These are phyloP conservation scores for Mycosphaerella sp. DNA, from an alignment of 2,329 filamentous ascomycete species.

Conservation along the genomic window DNA sequence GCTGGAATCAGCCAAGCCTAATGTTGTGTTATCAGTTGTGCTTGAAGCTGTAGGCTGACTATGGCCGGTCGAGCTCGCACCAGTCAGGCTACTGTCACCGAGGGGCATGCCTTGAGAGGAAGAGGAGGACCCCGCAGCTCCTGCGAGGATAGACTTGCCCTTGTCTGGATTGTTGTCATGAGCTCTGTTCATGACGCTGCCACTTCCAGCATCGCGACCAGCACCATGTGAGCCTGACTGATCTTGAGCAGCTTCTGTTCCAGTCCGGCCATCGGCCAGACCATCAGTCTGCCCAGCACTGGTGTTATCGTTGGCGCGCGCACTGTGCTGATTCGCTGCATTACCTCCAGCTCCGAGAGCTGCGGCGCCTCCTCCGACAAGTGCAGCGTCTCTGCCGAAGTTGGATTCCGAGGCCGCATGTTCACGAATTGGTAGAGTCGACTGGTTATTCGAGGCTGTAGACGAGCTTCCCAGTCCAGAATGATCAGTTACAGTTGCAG, in stretches of 20 bases:
- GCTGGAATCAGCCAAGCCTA: background rate
- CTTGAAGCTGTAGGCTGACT: background rate
- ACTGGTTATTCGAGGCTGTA: background rate
- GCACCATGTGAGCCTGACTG: constrained; percentile 10
- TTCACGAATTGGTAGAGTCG: background rate
- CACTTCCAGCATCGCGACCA: constrained; percentile 10
- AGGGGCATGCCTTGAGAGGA: constrained; percentile 7
- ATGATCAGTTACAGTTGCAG: constrained; percentile 7
- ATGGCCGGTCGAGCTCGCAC: background rate
- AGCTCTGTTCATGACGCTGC: background rate
- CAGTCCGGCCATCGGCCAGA: constrained; percentile 12
- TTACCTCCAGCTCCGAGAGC: constrained; percentile 22
- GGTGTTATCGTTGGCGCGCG: background rate
- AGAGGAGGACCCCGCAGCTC: constrained; percentile 6
- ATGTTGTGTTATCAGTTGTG: background rate
- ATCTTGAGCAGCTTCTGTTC: constrained; percentile 9
- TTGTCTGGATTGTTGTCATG: constrained; percentile 9
- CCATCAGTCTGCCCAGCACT: constrained; percentile 9
- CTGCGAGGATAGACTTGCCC: constrained; percentile 3
- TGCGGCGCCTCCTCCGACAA: constrained; percentile 31
- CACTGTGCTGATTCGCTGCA: background rate
- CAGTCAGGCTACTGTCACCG: background rate
- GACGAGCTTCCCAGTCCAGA: background rate
- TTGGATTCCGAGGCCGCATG: constrained; percentile 14
- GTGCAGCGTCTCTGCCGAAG: constrained; percentile 31